Conservation (phyloP, 202 grass and related monocot species). For the Sporobolus alterniflorus region DNA sequence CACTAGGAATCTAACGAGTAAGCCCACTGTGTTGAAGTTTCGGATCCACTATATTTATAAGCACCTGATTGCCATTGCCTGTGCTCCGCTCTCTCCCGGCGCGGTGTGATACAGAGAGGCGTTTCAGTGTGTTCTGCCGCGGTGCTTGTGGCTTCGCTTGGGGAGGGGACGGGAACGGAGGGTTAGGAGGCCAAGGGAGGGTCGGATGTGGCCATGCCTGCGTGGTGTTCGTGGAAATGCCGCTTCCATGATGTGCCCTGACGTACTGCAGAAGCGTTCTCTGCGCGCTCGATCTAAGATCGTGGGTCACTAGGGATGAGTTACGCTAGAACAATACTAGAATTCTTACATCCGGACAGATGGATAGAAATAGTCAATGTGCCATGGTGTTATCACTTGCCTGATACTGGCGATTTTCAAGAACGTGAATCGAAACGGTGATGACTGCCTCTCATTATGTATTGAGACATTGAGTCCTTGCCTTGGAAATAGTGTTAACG, state of each 20-base stretch:
- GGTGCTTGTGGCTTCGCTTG: neutral
- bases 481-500: neutral
- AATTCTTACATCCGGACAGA: neutral
- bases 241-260: neutral
- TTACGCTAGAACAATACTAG: neutral
- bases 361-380: neutral
- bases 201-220: neutral
- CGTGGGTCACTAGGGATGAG: no score
- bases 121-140: neutral
- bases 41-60: no score
- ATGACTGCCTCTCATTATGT: neutral
- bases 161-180: neutral
- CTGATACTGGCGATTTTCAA: neutral
- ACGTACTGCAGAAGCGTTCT: neutral
- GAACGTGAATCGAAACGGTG: neutral
- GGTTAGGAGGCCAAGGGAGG: no score
- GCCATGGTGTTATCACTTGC: neutral
- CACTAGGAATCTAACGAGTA: no score
- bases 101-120: neutral
- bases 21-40: no score
- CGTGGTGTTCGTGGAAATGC: neutral
- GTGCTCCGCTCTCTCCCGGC: neutral
- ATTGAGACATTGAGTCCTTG: neutral
- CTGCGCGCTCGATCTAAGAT: no score
- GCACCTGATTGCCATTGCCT: neutral